Base-by-base conservation (phyloP, 164 flowering plant species). In the Vitis vinifera region DNA sequence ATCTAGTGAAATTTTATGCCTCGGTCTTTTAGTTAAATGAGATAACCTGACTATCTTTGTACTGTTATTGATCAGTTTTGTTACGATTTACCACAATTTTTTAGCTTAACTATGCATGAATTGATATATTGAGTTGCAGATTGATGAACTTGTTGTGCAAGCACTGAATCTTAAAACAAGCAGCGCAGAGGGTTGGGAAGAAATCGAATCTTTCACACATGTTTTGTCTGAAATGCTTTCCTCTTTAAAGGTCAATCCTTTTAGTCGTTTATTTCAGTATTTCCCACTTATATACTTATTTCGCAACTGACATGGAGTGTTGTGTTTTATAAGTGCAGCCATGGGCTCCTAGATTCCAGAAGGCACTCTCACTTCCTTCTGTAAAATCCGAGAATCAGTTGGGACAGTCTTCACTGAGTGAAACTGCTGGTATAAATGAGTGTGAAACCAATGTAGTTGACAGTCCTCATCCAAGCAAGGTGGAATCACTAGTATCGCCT, bases 111-210 rank as follows among this genome's bases (percentile, higher is more conserved):
- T 47, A 14, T 50, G 55, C 53, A 23, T 23, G 44, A 59, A 3
- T 37, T 0, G 44, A 37, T 37, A 6, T 6, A 0, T 37, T 37
- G 44, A 37, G 44, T 37, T 37, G 44, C 44, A 95, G 99, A 80
- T 93, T 69, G 98, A 95, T 80, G 93, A 87, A 71, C 82, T 93
- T 68, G 89, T 93, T 69, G 94, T 75, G 55, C 86, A 86, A 81
- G 94, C 91, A 60, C 69, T 83, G 62, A 76, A 87, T 59, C 68
- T 72, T 57, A 77, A 82, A 63, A 51, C 65, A 23, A 72, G 67
- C 1, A 75, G 81, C 79, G 75, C 79, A 48, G 67, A 85, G 17
- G 85, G 80, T 64, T 78, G 59, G 65, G 78, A 80, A 67, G 94
- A 95, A 79, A 76, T 95, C 55, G 89, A 89, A 73, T 83, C 89